Base-by-base conservation (phyloP, 805 yeast genomes). In the Helenozyma baotianmanensis region DNA sequence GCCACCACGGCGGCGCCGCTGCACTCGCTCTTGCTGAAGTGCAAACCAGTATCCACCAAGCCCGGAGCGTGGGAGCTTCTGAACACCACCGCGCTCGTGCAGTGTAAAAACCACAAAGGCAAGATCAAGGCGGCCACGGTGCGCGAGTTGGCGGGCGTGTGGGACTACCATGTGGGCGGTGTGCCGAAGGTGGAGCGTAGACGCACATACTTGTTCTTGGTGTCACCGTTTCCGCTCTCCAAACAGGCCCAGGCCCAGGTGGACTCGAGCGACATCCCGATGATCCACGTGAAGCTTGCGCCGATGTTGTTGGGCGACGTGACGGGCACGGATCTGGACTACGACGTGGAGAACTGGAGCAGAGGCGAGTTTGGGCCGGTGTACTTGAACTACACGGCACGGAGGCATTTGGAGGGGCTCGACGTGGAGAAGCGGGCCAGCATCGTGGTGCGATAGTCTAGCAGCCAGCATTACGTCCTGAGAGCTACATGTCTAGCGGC, bases 101-200 rank as follows among this genome's bases (percentile, higher is more conserved):
- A 78, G 47, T 77, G 82, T 50, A 76, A 77, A 41, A 68, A 74
- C 47, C 63, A 68, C 44, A 53, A 53, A 17, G 51, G 54, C 3
- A 63, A 67, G 32, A 60, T 76, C 21, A 64, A 62, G 34, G 74
- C 81, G 10, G 53, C 60, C 23, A 51, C 64, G 28, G 53, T 78
- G 1, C 60, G 83, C 27, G 82, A 78, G 45, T 47, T 76, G 21
- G 63, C 67, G 6, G 83, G 82, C 1, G 70, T 74, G 2, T 70
- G 70, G 45, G 48, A 58, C 30, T 62, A 48, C 40, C 64, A 67
- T 43, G 57, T 62, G 14, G 44, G 46, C 25, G 40, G 40, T 33
- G 11, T 17, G 6, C 30, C 40, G 14, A 23, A 26, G n/a, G 33
- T 47, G 32, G 51, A 49, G 25, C 29, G 40, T 12, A 30, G 41